Evolutionary conservation across 345 rosid species (phyloP).

Genomic region (Eucalyptus sideroxylon): DNA sequence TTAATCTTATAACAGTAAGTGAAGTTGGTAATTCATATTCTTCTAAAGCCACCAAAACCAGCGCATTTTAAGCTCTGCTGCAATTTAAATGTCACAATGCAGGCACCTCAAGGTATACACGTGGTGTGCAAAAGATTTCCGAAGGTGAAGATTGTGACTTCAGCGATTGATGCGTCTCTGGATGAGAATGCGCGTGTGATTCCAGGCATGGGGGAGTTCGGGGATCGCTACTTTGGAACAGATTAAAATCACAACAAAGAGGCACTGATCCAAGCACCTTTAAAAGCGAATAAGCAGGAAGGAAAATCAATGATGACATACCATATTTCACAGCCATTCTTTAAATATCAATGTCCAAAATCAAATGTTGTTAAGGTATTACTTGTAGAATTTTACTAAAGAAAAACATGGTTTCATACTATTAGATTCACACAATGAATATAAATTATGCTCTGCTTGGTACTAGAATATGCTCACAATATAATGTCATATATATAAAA

Average conservation of each 20-base stretch:
- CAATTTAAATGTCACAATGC: neutral
- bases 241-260: neutral
- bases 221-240: constrained; percentile 86
- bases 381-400: neutral
- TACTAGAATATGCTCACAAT: neutral
- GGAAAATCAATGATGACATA: neutral
- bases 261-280: neutral
- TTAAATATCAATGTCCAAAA: neutral
- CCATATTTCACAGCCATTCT: neutral
- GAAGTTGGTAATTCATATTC: neutral
- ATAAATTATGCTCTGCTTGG: neutral
- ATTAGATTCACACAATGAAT: neutral
- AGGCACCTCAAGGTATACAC: constrained; percentile 92
- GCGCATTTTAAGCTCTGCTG: neutral
- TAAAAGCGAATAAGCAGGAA: neutral
- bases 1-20: constrained; percentile 85
- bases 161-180: constrained; percentile 68
- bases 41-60: neutral
- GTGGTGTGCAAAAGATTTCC: constrained; percentile 67
- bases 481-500: neutral
- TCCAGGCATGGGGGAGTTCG: constrained; percentile 90
- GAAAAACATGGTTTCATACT: neutral
- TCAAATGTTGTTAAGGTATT: neutral
- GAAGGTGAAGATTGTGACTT: constrained; percentile 74
- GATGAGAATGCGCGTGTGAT: constrained; percentile 44